Percentiles rank a stretch among this genome's conserved stretches.
These are phyloP conservation scores for Dictyophora rubrovolvata DNA, from an alignment of 768 basidiomycete species.

Conservation along the genomic window DNA sequence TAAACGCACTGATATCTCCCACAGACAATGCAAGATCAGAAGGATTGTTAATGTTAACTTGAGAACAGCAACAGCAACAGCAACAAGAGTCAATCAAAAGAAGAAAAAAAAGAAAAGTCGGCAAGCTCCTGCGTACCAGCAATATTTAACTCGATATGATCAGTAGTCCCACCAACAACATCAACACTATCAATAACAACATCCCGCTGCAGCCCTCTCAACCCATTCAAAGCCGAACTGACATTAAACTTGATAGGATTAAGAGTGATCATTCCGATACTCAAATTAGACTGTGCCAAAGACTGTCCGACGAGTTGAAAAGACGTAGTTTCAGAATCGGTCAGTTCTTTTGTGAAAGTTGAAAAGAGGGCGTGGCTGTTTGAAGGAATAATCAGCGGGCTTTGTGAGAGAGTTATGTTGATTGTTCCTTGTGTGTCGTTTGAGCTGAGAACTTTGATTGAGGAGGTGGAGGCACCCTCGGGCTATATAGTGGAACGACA, in stretches of 20 bases:
- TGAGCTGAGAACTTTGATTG: constrained; percentile 39
- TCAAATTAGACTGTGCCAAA: constrained; percentile 47
- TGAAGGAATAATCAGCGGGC: constrained; percentile 39
- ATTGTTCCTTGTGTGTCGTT: constrained; percentile 53
- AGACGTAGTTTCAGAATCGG: constrained; percentile 29
- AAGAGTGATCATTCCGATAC: constrained; percentile 57
- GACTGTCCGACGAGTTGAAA: constrained; percentile 55
- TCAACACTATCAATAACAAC: constrained; percentile 52
- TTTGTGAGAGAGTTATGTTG: constrained; percentile 50
- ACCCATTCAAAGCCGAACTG: constrained; percentile 45
- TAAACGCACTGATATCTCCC: constrained; percentile 50
- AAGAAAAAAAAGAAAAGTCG: background rate
- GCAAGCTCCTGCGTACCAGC: constrained; percentile 29
- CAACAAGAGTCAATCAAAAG: constrained; percentile 3
- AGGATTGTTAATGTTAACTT: constrained; percentile 58
- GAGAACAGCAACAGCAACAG: background rate
- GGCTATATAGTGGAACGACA: constrained; percentile 34
- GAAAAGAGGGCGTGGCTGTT: constrained; percentile 42
- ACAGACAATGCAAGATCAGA: constrained; percentile 51
- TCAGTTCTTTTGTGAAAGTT: constrained; percentile 49
- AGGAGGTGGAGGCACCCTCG: constrained; percentile 51
- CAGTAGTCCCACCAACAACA: constrained; percentile 51
- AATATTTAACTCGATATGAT: constrained; percentile 50
- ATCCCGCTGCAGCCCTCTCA: constrained; percentile 49
- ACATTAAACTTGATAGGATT: constrained; percentile 67